Base-by-base conservation (phyloP, 148 eudicot genomes). In the Rhododendron henanense region DNA sequence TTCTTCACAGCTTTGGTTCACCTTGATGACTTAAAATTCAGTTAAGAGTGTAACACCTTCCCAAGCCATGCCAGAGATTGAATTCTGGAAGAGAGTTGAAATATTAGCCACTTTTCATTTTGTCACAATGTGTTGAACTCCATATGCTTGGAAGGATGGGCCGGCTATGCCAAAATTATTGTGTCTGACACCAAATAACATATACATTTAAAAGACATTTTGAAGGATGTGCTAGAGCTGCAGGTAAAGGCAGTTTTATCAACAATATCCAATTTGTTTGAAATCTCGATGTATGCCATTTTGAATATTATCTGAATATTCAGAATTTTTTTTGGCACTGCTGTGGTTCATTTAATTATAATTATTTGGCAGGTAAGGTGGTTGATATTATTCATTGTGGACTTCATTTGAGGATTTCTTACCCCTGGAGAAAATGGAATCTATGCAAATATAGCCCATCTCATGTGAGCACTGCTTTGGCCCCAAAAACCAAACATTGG, bases 371-470 rank as follows among this genome's bases (percentile, higher is more conserved):
- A 76, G 80, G 33, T 76, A 31, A 75, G 39, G 51, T 67, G 57
- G 39, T 67, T 57, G 61, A 81, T 79, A 44, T 83, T 75, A 57
- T 82, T 86, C 82, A 44, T 75, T n/a, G 53, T 33, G 84, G 88
- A 83, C 31, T 82, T 31, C 78, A 59, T 25, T 44, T 48, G 8
- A 31, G 65, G 28, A 80, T 19, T 45, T 80, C 23, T 33, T n/a
- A 35, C 19, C 3, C 6, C 53, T 21, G 14, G 3, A 11, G 37
- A 82, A 71, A 31, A 1, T 82, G 84, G 37, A 81, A 57, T 35
- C 69, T 18, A 28, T 57, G 33, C 28, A n/a, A 23, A 76, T 76
- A 41, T 37, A 48, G 23, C 10, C 79, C 50, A 71, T 81, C 74
- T 71, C 75, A 69, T 81, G 84, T 53, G 73, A 86, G 80, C 69